Evolutionary conservation across 176 grass and related monocot species (phyloP), one percentile per base, ranked within the genome.

Genomic region (Carex myosuroides): DNA sequence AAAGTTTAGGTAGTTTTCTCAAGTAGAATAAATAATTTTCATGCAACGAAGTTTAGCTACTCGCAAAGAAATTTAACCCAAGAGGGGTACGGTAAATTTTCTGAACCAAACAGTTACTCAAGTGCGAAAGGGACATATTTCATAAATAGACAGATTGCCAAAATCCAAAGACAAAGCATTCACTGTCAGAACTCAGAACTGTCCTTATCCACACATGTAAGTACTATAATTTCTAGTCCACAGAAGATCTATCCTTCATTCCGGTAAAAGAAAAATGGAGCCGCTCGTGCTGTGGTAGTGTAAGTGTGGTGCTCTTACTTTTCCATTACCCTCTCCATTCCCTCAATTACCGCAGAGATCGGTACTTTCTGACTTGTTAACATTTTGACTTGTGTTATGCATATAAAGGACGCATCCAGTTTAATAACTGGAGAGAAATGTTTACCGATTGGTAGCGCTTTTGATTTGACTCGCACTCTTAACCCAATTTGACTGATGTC

Each of bases 401-500:
- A 41, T 12, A 42, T 37, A 8, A 30, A 1, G 16, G 14, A n/a
- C 4, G 7, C 66, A 30, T n/a, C 66, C 66, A 70, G 35, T n/a
- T 10, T 0, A 1, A 42, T 8, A 0, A 71, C 37, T 4, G 68
- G 68, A 71, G 68, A 42, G 37, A 24, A 79, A 2, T 29, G 3
- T 35, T 33, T 16, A 57, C 12, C 3, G 44, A 26, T 17, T 79
- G 53, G 73, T 53, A 32, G 6, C 10, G 18, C 21, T 29, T 29
- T 79, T 79, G 79, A 81, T 81, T 81, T 81, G 79, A 81, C 79
- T 81, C 30, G 18, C 35, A 81, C 79, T 62, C 57, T 81, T 82
- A 82, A 82, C 60, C 80, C 41, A 60, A 53, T 87, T 89, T 84
- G 86, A 90, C 86, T 61, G 86, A 26, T 78, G 33, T 82, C 60